Percentiles rank a stretch among this genome's conserved stretches.
Evolutionary conservation across 148 eudicot species (phyloP).

Genomic region (Vaccinium vitisidaea): DNA sequence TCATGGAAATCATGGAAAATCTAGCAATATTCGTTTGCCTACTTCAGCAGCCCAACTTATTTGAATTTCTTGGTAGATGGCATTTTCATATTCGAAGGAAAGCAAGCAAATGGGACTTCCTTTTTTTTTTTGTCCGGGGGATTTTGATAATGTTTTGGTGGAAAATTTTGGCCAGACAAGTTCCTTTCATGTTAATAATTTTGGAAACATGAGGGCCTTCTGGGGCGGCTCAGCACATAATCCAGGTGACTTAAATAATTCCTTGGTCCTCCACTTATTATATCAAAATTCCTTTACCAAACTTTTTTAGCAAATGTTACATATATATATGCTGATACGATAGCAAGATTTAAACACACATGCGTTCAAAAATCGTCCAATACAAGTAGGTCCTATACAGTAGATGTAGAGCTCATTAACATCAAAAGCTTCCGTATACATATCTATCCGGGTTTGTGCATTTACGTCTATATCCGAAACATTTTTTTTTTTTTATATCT

Average conservation of each 20-base stretch:
- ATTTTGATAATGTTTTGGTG: neutral
- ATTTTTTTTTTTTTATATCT: too few relatives aligned
- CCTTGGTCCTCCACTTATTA: neutral
- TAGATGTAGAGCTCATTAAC: too few relatives aligned
- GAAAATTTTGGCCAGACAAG: neutral
- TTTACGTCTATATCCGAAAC: too few relatives aligned
- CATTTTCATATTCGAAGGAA: neutral
- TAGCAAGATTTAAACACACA: too few relatives aligned
- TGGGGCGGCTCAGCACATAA: neutral
- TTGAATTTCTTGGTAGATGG: slow-evolving; percentile 1
- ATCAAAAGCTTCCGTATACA: too few relatives aligned
- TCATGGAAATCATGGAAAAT: neutral
- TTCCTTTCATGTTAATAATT: too few relatives aligned
- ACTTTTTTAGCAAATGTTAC: neutral
- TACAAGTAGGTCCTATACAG: too few relatives aligned
- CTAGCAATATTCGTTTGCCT: neutral
- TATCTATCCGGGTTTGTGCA: too few relatives aligned
- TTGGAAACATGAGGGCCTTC: too few relatives aligned
- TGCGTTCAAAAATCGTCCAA: too few relatives aligned
- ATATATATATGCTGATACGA: too few relatives aligned
- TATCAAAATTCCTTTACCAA: neutral
- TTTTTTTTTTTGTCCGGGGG: neutral
- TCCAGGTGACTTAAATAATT: neutral
- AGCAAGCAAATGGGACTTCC: neutral
- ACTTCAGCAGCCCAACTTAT: neutral